A percentile compares a stretch with the other conserved stretches of the same genome.
Evolutionary conservation across 2,329 filamentous ascomycete species (phyloP).

Genomic region (Alternaria brassicae): DNA sequence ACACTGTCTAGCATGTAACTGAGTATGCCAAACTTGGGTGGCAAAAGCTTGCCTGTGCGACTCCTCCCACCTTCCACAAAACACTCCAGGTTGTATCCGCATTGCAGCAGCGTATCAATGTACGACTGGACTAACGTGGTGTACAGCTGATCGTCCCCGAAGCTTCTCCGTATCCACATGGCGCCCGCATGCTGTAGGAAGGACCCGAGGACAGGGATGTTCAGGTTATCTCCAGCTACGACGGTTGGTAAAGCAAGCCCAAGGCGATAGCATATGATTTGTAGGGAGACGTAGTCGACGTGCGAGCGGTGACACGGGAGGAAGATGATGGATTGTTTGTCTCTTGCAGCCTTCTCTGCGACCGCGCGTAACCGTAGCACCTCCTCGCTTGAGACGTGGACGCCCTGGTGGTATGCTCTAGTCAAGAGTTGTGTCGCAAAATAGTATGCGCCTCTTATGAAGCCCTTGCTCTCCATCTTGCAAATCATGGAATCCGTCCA

Average conservation of each 20-base stretch:
- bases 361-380: slow-evolving; percentile 82
- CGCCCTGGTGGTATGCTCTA: slow-evolving; percentile 94
- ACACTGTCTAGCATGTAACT: slow-evolving; percentile 91
- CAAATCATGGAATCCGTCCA: slow-evolving; percentile 97
- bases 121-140: slow-evolving; percentile 94
- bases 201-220: slow-evolving; percentile 86
- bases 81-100: slow-evolving; percentile 94
- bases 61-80: slow-evolving; percentile 98
- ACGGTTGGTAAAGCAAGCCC: slow-evolving; percentile 89
- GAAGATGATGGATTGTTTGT: slow-evolving; percentile 96
- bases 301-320: slow-evolving; percentile 93
- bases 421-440: slow-evolving; percentile 85
- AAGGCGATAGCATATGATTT: slow-evolving; percentile 93
- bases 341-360: slow-evolving; percentile 79
- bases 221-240: slow-evolving; percentile 94
- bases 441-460: slow-evolving; percentile 93
- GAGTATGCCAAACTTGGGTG: slow-evolving; percentile 94
- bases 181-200: slow-evolving; percentile 95
- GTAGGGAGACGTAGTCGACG: slow-evolving; percentile 93
- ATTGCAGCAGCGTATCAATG: slow-evolving; percentile 87
- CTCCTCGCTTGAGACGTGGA: slow-evolving; percentile 95
- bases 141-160: slow-evolving; percentile 91
- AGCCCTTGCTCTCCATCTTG: slow-evolving; percentile 95
- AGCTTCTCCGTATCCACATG: slow-evolving; percentile 94
- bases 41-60: slow-evolving; percentile 88